phyloP scores from a whole-genome alignment of 2,329 filamentous ascomycete species.

The Samsoniella hepiali region DNA sequence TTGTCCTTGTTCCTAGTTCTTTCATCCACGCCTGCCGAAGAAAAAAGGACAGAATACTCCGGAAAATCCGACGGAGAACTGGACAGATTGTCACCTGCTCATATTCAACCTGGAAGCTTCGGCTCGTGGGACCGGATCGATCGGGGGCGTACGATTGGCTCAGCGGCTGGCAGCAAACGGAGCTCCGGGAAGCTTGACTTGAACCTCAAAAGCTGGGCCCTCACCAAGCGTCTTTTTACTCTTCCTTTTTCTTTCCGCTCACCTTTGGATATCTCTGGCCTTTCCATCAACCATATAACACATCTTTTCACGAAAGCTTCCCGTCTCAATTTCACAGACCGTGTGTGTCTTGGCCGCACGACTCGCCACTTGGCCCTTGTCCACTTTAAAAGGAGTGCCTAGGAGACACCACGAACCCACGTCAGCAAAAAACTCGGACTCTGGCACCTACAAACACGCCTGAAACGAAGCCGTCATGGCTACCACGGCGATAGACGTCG shows the following conservation, averaged over 20 bases:
- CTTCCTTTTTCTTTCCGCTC: neutral
- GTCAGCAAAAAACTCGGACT: neutral
- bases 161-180: neutral
- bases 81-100: neutral
- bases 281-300: too few species aligned
- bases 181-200: conserved; percentile 5
- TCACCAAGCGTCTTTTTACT: neutral
- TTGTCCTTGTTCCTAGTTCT: too few species aligned
- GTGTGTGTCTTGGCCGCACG: neutral
- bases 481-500: conserved; percentile 27
- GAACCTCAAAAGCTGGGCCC: neutral
- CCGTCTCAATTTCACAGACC: neutral
- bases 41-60: neutral
- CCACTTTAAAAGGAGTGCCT: conserved; percentile 6
- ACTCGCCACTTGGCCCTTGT: neutral
- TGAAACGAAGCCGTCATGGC: conserved; percentile 24
- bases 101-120: neutral
- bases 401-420: neutral
- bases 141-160: neutral
- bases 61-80: neutral
- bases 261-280: neutral
- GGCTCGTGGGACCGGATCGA: conserved; percentile 4
- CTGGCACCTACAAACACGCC: neutral
- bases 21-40: too few species aligned
- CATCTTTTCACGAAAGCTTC: neutral